Evolutionary conservation across 2,329 filamentous ascomycete species (phyloP), one percentile per base, ranked within the genome.

Genomic region (Dothideomycetes sp.): DNA sequence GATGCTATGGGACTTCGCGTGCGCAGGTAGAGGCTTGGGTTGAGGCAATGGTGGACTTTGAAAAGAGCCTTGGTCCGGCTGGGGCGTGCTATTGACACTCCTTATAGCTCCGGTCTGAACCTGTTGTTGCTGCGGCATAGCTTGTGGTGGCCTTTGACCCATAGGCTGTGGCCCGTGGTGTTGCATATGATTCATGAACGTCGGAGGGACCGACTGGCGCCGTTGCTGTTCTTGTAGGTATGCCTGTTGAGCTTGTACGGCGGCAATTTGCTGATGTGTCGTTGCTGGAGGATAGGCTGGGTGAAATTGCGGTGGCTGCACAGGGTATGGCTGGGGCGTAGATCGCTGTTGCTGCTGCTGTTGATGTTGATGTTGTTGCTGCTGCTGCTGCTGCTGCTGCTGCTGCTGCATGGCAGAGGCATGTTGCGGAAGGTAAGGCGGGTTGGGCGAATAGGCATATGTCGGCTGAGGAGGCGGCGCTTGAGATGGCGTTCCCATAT

Each of bases 371-470:
- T n/a, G n/a, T n/a, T n/a, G n/a, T n/a, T n/a, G n/a, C n/a, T n/a
- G n/a, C n/a, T n/a, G n/a, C n/a, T n/a, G n/a, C n/a, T n/a, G n/a
- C n/a, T n/a, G n/a, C n/a, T n/a, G n/a, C n/a, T n/a, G n/a, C n/a
- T n/a, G n/a, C n/a, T n/a, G n/a, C n/a, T 64, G 65, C 56, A 69
- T 71, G 48, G 66, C 63, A 43, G 62, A 59, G 18, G 67, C 61
- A 37, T 68, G 61, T 10, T 36, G 39, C 8, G 50, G 53, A 52
- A 86, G 85, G 62, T 94, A 94, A 24, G 83, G 77, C 30, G 84
- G 84, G 47, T 91, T 87, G 3, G 84, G 79, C 69, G 93, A 85
- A 56, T 87, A 95, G 3, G 82, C 75, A 59, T 84, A 94, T 40
- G 76, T 84, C 19, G 54, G 52, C 38, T 57, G 65, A 15, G 70